phyloP scores from a whole-genome alignment of 352 stramenopile species.

The Phytophthora tentaculata region DNA sequence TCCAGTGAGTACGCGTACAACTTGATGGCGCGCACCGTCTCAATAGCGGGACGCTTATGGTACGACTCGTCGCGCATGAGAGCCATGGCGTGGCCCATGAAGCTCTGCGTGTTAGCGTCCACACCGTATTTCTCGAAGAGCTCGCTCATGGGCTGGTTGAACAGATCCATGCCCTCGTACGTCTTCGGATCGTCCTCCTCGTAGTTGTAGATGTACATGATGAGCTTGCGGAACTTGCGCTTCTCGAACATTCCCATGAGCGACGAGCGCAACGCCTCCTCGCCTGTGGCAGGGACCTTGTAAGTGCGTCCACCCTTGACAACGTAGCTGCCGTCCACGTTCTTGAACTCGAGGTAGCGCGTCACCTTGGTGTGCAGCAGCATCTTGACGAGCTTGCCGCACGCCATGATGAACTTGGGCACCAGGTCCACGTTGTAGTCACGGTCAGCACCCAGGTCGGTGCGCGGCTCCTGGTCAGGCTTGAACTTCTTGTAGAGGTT shows the following conservation, averaged over 20 bases:
- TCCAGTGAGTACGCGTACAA: constrained; percentile 98
- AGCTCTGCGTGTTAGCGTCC: constrained; percentile 97
- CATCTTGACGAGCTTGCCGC: constrained; percentile 99
- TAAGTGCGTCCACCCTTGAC: constrained; percentile 97
- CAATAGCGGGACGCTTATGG: constrained; percentile 86
- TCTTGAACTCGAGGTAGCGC: constrained; percentile 99
- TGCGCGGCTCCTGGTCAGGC: constrained; percentile 61
- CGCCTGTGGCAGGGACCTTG: constrained; percentile 97
- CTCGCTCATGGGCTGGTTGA: constrained; percentile 96
- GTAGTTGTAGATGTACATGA: constrained; percentile 98
- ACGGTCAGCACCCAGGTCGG: constrained; percentile 94
- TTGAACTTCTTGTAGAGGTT: constrained; percentile 98
- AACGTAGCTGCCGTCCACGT: constrained; percentile 98
- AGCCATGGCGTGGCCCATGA: constrained; percentile 99
- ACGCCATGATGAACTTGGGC: constrained; percentile 99
- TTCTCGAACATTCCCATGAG: constrained; percentile 99
- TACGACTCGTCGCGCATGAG: constrained; percentile 95
- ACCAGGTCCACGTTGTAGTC: constrained; percentile 99
- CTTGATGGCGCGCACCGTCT: constrained; percentile 97
- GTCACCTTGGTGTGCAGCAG: constrained; percentile 97
- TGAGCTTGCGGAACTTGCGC: constrained; percentile 98
- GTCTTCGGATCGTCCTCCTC: constrained; percentile 93
- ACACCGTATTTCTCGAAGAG: constrained; percentile 99
- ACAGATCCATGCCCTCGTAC: constrained; percentile 94
- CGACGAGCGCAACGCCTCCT: constrained; percentile 96